Evolutionary conservation across 306 rosid species (phyloP), one percentile per base, ranked within the genome.

Genomic region (Glycine tomentella): DNA sequence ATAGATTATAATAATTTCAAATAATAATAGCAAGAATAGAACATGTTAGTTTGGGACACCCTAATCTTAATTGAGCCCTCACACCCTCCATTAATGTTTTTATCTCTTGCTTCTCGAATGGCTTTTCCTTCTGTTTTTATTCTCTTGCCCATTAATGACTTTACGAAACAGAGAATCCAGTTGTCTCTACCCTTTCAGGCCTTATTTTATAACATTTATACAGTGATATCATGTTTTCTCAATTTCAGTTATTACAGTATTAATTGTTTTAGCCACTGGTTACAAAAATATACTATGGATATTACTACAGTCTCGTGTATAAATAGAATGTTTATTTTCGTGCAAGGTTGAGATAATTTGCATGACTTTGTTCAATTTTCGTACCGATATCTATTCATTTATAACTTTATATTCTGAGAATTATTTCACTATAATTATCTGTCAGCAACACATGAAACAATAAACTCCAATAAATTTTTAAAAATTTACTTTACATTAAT

Each of bases 61-160:
- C 72, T 36, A 79, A 70, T 70, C 72, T 57, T 57, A 57, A 38
- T 7, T 85, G 62, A 57, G 48, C 72, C 49, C 80, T 20, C 65
- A 5, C 31, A 45, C 20, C 40, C 36, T 68, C 75, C 71, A 72
- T 72, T 51, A 69, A 75, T 80, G 40, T 25, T 66, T 74, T 67
- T 44, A 66, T 82, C 42, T 51, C 74, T 46, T 38, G 20, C 25
- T 72, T 7, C 59, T 64, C 38, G 44, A 50, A 25, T 75, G 59
- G 64, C 78, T 44, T 83, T 65, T 77, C 50, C 61, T 69, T 72
- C 5, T 49, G 46, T 68, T 76, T 48, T 70, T 36, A 40, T 66
- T 81, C 81, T 57, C 69, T 66, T 49, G 6, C n/a, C 67, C 34
- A 61, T 73, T 69, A 50, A 82, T 82, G 83, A 46, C 84, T 79